phyloP scores from a whole-genome alignment of 2,329 filamentous ascomycete genomes.

The Cladobotryum mycophilum region DNA sequence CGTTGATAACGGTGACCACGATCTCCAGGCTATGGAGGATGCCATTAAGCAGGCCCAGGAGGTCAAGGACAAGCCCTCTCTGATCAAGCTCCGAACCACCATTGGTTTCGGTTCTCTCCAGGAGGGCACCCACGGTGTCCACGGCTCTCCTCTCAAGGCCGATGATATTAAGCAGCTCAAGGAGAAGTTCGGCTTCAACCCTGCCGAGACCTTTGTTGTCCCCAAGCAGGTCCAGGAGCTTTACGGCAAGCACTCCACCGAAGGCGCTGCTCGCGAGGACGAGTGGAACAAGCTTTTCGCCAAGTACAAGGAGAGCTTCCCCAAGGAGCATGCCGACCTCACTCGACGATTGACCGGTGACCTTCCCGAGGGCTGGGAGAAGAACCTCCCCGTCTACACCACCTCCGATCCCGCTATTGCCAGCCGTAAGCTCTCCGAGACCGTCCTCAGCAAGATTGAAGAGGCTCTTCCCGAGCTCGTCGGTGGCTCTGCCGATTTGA shows the following conservation, averaged over 20 bases:
- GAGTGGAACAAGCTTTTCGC: conserved; percentile 93
- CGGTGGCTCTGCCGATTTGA: conserved; percentile 95
- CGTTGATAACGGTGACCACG: conserved; percentile 82
- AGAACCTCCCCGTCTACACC: conserved; percentile 85
- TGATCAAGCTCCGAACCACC: conserved; percentile 96
- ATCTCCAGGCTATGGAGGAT: conserved; percentile 80
- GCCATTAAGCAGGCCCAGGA: conserved; percentile 80
- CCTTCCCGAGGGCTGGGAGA: conserved; percentile 95
- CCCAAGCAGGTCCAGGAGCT: conserved; percentile 90
- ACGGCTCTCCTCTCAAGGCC: conserved; percentile 91
- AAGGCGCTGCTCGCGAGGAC: conserved; percentile 82
- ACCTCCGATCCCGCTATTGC: conserved; percentile 77
- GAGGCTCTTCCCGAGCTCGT: conserved; percentile 78
- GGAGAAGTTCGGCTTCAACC: conserved; percentile 92
- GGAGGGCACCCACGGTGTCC: conserved; percentile 89
- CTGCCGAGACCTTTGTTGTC: conserved; percentile 85
- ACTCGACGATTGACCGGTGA: conserved; percentile 71
- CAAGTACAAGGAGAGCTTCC: conserved; percentile 76
- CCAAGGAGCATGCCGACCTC: conserved; percentile 74
- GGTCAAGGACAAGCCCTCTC: conserved; percentile 90
- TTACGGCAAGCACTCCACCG: conserved; percentile 76
- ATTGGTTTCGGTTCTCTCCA: conserved; percentile 94
- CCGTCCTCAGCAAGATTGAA: conserved; percentile 83
- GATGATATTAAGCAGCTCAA: conserved; percentile 94
- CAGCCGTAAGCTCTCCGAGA: conserved; percentile 94